Conservation (phyloP, 305 asterid species). For the Solanum hybrid region DNA sequence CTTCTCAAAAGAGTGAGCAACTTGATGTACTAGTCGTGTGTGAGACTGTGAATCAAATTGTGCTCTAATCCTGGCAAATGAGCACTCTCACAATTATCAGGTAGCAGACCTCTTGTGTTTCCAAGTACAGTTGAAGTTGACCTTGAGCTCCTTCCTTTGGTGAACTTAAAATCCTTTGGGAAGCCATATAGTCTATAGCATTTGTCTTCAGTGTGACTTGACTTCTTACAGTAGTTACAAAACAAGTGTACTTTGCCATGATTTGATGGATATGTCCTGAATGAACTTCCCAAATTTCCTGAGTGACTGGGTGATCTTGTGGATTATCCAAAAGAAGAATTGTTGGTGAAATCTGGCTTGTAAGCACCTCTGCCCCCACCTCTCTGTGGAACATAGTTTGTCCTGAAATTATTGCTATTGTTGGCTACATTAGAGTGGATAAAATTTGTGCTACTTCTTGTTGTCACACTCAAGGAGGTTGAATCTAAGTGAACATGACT, state of each 20-base stretch:
- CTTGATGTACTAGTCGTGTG: neutral
- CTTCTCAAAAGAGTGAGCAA: neutral
- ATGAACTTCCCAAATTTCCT: neutral
- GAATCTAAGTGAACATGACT: neutral
- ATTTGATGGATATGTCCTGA: neutral
- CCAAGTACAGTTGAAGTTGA: neutral
- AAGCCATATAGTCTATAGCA: neutral
- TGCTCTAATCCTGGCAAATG: neutral
- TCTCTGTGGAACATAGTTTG: neutral
- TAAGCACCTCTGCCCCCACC: neutral
- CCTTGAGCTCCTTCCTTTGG: neutral
- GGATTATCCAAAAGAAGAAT: neutral
- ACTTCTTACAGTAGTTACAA: neutral
- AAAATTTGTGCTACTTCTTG: neutral
- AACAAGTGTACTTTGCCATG: neutral
- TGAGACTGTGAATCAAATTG: fast-evolving
- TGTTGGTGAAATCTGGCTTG: neutral
- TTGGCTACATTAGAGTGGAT: neutral
- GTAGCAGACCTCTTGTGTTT: neutral
- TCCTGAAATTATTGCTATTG: neutral
- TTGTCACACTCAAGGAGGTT: neutral
- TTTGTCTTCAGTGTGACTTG: neutral
- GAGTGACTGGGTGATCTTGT: neutral
- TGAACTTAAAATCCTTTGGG: neutral
- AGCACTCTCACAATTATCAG: neutral